phyloP scores from a whole-genome alignment of 257 asterid genomes.

The Avicennia marina region DNA sequence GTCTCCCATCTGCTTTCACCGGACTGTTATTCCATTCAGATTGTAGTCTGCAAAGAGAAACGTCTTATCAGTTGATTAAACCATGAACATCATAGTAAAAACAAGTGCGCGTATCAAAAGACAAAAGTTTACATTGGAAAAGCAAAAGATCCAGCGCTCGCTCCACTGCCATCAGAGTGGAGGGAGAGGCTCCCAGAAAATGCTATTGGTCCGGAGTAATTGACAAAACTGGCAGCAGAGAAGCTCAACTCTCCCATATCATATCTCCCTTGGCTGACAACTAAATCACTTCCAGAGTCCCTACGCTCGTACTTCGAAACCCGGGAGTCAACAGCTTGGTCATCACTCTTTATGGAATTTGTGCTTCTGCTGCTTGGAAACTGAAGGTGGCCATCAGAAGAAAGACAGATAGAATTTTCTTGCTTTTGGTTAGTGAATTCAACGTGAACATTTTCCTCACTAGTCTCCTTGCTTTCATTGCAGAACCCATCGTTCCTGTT shows the following conservation, averaged over 20 bases:
- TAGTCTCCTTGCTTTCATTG: slow-evolving; percentile 13
- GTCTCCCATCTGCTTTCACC: slow-evolving; percentile 44
- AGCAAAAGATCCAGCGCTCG: slow-evolving; percentile 59
- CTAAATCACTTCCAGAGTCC: no score
- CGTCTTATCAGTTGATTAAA: not conserved
- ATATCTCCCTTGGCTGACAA: slow-evolving; percentile 12
- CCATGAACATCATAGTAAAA: not conserved
- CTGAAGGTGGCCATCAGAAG: not conserved
- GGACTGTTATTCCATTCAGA: slow-evolving; percentile 87
- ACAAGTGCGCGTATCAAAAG: not conserved
- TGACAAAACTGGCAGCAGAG: slow-evolving; percentile 23
- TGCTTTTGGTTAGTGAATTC: not conserved
- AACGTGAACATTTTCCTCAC: not conserved
- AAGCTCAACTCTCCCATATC: slow-evolving; percentile 51
- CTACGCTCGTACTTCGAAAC: not conserved
- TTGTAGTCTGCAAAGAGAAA: slow-evolving; percentile 47
- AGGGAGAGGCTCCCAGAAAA: slow-evolving; percentile 48
- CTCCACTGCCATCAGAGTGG: slow-evolving; percentile 57
- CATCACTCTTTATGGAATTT: not conserved
- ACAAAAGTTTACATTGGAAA: slow-evolving; percentile 49
- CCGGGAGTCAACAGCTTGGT: not conserved
- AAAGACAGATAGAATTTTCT: not conserved
- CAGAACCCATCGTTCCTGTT: not conserved
- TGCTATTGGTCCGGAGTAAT: slow-evolving; percentile 33
- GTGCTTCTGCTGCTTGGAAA: not conserved